These are phyloP conservation scores for Fusarium verrucosum DNA, from an alignment of 2,329 filamentous ascomycete genomes.

Conservation along the genomic window DNA sequence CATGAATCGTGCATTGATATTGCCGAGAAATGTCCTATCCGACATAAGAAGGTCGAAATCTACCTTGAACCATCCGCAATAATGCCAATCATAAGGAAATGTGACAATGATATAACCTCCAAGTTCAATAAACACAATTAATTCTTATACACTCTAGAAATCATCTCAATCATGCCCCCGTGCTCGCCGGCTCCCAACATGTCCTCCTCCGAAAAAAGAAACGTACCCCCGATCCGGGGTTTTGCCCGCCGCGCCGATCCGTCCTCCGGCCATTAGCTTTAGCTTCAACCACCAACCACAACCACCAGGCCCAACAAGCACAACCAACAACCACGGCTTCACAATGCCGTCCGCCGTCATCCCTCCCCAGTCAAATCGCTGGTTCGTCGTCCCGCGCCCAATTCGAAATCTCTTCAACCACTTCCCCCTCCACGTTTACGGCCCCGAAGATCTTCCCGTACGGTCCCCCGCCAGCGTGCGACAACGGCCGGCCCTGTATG, in stretches of 20 bases:
- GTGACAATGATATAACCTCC: not conserved
- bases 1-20: conserved; percentile 2
- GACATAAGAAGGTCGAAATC: not conserved
- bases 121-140: not conserved
- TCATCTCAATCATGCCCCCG: not conserved
- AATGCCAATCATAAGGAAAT: not conserved
- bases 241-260: conserved; percentile 35
- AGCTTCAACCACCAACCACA: conserved; percentile 14
- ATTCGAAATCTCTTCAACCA: conserved; percentile 84
- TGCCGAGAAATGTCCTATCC: not conserved
- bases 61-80: not conserved
- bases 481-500: conserved; percentile 69
- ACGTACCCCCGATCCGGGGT: conserved; percentile 36
- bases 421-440: conserved; percentile 82
- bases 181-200: not conserved
- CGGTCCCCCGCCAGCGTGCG: conserved; percentile 57
- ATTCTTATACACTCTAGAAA: not conserved
- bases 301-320: not conserved
- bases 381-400: conserved; percentile 73
- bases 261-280: conserved; percentile 20
- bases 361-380: conserved; percentile 42
- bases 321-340: not conserved
- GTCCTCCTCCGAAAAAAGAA: conserved; percentile 1
- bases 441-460: conserved; percentile 76
- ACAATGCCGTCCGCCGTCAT: conserved; percentile 32